phyloP scores from a whole-genome alignment of 2,329 filamentous ascomycete species.

The Cytospora mali region DNA sequence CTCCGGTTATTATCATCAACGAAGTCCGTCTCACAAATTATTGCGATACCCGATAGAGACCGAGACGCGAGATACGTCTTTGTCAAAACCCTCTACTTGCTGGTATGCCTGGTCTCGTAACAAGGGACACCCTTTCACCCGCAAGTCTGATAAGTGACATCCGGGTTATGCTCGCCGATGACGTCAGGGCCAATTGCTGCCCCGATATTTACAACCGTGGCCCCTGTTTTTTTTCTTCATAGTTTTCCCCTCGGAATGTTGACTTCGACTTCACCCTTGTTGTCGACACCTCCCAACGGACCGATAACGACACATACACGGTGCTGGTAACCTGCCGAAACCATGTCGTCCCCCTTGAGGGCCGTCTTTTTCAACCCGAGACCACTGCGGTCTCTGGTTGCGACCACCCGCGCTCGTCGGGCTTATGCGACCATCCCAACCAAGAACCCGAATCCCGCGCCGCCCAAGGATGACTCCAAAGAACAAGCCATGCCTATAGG shows the following conservation, averaged over 20 bases:
- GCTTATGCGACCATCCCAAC: conserved; percentile 36
- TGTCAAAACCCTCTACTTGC: too few species aligned
- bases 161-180: conserved; percentile 11
- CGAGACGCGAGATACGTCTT: too few species aligned
- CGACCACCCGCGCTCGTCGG: conserved; percentile 29
- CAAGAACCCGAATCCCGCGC: conserved; percentile 34
- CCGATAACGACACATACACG: background rate
- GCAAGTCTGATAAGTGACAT: background rate
- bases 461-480: conserved; percentile 34
- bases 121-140: too few species aligned
- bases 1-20: too few species aligned
- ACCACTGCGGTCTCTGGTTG: conserved; percentile 32
- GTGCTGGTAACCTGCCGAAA: conserved; percentile 3
- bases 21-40: too few species aligned
- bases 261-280: conserved; percentile 6
- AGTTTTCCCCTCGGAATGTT: background rate
- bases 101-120: too few species aligned
- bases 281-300: background rate
- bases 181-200: conserved; percentile 18
- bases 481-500: conserved; percentile 56
- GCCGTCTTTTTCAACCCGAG: conserved; percentile 37
- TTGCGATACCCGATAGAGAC: too few species aligned
- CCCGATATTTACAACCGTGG: conserved; percentile 10
- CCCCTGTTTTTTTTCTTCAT: conserved; percentile 13
- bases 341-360: conserved; percentile 25